Base-by-base conservation (phyloP, 2,329 filamentous ascomycete species). In the Helotiales sp. region DNA sequence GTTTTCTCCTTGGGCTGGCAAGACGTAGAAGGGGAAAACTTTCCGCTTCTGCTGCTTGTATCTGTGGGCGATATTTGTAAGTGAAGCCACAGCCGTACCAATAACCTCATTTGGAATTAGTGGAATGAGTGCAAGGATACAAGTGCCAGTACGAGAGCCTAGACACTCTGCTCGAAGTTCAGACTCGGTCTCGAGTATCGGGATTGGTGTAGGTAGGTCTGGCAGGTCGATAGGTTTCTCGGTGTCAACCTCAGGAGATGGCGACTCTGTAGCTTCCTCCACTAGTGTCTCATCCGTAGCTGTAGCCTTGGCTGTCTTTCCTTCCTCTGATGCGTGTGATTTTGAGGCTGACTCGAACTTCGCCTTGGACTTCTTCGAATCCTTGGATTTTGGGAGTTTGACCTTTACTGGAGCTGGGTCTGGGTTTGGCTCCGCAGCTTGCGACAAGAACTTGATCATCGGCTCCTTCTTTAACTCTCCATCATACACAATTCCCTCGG, bases 401-500 rank as follows among this genome's bases (percentile, higher is more conserved):
- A 73, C 61, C 36, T 69, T 69, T 30, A 73, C 69, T 0, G 84
- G 79, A 19, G 85, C 82, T 17, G 89, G 86, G 63, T 93, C 90
- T 1, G 88, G 86, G 74, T 96, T 96, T 1, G 93, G 92, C 46
- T 84, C 72, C 1, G 88, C 90, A 30, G 82, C 86, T 73, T 96
- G 87, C 2, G 87, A 89, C 42, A 99, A 80, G 76, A 98, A 99
- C 38, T 86, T 79, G 58, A 93, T 79, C 74, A 99, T 88, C 31
- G 83, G 81, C 17, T 87, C 85, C 77, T 96, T 96, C 74, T 92
- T 95, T 71, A 96, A 77, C 64, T 95, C 89, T 40, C 93, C 93
- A 27, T 89, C 79, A 70, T 96, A 96, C 42, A 86, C 76, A 55
- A 95, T 77, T 2, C 85, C 80, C 19, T 91, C 85, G 51, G 86